Conservation (phyloP, 495 filamentous ascomycete genomes). For the Trichoderma virens region DNA sequence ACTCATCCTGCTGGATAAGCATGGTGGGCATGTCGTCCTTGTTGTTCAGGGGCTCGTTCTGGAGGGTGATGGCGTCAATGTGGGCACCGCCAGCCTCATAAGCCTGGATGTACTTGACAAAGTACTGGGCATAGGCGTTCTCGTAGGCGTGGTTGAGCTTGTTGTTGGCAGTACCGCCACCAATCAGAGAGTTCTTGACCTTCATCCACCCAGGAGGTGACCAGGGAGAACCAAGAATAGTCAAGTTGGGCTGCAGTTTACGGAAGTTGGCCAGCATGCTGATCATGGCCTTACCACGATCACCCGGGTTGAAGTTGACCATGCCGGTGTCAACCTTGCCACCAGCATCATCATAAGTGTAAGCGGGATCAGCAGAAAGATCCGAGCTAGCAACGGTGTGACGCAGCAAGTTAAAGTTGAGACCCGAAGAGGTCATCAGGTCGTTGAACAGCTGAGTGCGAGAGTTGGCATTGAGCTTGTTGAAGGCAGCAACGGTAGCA, state of each 20-base stretch:
- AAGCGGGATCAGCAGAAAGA: slow-evolving; percentile 38
- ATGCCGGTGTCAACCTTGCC: slow-evolving; percentile 32
- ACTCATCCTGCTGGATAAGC: slow-evolving; percentile 45
- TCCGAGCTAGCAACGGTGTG: slow-evolving; percentile 50
- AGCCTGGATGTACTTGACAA: slow-evolving; percentile 49
- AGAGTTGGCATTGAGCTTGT: slow-evolving; percentile 29
- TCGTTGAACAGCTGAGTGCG: slow-evolving; percentile 37
- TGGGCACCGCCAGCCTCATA: slow-evolving; percentile 33
- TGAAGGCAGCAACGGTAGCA: slow-evolving; percentile 45
- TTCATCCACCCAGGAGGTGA: slow-evolving; percentile 54
- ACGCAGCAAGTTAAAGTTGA: slow-evolving; percentile 42
- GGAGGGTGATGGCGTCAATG: slow-evolving; percentile 50
- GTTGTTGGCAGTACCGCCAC: slow-evolving; percentile 22
- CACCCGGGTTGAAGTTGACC: slow-evolving; percentile 37
- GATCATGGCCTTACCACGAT: slow-evolving; percentile 46
- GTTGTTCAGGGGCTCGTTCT: slow-evolving; percentile 51
- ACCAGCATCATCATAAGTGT: slow-evolving; percentile 46
- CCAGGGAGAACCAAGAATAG: slow-evolving; percentile 46
- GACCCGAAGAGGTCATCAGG: slow-evolving; percentile 39
- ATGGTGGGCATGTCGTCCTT: slow-evolving; percentile 46
- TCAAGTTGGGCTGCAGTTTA: slow-evolving; percentile 25
- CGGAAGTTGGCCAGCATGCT: slow-evolving; percentile 36
- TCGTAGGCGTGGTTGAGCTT: slow-evolving; percentile 44
- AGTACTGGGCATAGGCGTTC: slow-evolving; percentile 44
- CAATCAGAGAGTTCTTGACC: slow-evolving; percentile 37